Conservation (phyloP, 2,329 filamentous ascomycete species). For the Pseudogymnoascus sp. region DNA sequence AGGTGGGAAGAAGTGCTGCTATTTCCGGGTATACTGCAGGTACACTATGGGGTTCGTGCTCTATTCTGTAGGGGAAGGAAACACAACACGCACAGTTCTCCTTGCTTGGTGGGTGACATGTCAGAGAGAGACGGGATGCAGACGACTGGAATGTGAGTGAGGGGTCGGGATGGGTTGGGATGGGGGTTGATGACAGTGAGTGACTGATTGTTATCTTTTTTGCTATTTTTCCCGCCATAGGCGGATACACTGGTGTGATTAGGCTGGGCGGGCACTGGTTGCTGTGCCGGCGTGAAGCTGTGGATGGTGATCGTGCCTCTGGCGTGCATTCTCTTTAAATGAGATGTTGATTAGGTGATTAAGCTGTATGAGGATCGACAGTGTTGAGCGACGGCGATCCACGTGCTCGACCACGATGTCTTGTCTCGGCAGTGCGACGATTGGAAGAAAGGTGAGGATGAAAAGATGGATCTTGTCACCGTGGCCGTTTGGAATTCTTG, state of each 20-base stretch:
- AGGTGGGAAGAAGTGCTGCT: background rate
- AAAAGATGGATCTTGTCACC: background rate
- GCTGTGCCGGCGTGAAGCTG: background rate
- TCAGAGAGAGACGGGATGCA: background rate
- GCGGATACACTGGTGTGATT: background rate
- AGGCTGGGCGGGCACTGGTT: background rate
- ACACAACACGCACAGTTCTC: background rate
- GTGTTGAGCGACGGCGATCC: background rate
- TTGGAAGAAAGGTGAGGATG: too few species aligned
- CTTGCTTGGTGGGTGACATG: background rate
- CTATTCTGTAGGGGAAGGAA: background rate
- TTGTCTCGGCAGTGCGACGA: background rate
- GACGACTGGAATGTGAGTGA: background rate
- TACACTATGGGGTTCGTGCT: background rate
- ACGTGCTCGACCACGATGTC: background rate
- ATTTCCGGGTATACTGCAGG: slow-evolving; percentile 3
- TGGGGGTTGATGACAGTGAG: background rate
- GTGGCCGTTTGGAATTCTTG: background rate
- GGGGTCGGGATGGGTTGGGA: background rate
- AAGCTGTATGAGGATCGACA: slow-evolving; percentile 2
- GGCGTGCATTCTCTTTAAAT: background rate
- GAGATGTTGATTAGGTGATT: slow-evolving; percentile 1
- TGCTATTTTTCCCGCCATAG: background rate
- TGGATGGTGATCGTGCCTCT: background rate
- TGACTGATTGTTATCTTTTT: background rate